Evolutionary conservation across 352 stramenopile genomes (phyloP).

Genomic region (Globisporangium irregulare): DNA sequence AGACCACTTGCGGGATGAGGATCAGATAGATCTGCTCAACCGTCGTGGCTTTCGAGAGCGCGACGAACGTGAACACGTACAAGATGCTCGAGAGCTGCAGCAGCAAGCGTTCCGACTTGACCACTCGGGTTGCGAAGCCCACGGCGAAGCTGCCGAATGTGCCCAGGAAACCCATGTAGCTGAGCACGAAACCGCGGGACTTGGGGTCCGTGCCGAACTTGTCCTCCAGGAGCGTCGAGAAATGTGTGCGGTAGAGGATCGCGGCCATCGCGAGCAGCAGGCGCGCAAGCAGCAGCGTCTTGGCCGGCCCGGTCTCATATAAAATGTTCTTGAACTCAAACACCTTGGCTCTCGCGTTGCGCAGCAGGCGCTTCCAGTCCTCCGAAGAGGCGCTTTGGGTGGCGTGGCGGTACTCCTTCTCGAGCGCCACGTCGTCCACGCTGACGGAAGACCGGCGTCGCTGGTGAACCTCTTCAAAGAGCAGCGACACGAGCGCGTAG

Average conservation of each 20-base stretch:
- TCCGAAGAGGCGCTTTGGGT: slow-evolving; percentile 1
- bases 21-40: slow-evolving; percentile 53
- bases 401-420: slow-evolving; percentile 7
- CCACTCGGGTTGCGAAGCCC: slow-evolving; percentile 39
- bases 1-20: slow-evolving; percentile 66
- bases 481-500: slow-evolving; percentile 58
- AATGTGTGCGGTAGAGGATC: slow-evolving; percentile 79
- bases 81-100: slow-evolving; percentile 62
- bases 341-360: slow-evolving; percentile 52
- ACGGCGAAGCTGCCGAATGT: slow-evolving; percentile 65
- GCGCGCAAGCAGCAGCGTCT: slow-evolving; percentile 65
- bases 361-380: slow-evolving; percentile 36
- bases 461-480: slow-evolving; percentile 34
- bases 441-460: slow-evolving; percentile 9
- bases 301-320: slow-evolving; percentile 54
- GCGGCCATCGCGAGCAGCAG: slow-evolving; percentile 72
- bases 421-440: background rate
- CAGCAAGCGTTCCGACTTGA: slow-evolving; percentile 55
- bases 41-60: slow-evolving; percentile 46
- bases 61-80: slow-evolving; percentile 72
- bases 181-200: slow-evolving; percentile 65
- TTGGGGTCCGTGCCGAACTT: slow-evolving; percentile 72
- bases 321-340: slow-evolving; percentile 63
- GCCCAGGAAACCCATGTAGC: slow-evolving; percentile 77
- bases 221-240: slow-evolving; percentile 72